These are phyloP conservation scores for Aspergillus thermomutatus DNA, from an alignment of 2,329 filamentous ascomycete species.

Conservation along the genomic window DNA sequence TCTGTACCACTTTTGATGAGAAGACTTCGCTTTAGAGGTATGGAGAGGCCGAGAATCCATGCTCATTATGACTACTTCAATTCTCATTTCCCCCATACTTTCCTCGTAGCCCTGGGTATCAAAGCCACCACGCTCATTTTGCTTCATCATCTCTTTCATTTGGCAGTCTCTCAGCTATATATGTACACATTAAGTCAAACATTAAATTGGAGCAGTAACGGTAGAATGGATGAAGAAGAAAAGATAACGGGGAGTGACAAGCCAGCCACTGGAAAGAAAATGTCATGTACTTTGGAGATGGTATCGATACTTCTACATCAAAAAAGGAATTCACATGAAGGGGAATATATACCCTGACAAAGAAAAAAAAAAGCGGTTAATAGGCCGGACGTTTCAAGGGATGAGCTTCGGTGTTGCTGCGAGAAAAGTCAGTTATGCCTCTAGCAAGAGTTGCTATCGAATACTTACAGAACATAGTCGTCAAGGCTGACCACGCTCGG, in stretches of 20 bases:
- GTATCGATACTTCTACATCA: constrained; percentile 10
- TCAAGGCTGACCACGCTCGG: constrained; percentile 43
- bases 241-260: background rate
- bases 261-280: background rate
- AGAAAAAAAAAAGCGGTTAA: background rate
- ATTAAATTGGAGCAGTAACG: background rate
- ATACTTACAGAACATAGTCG: constrained; percentile 46
- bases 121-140: background rate
- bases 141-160: background rate
- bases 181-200: background rate
- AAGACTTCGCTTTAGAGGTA: background rate
- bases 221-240: background rate
- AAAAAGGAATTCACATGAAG: background rate
- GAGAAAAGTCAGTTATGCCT: constrained; percentile 1
- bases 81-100: background rate
- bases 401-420: constrained; percentile 25
- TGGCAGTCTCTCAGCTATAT: background rate
- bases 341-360: background rate
- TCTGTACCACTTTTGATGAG: background rate
- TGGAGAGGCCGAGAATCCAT: background rate
- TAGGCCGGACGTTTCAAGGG: constrained; percentile 23
- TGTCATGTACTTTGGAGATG: constrained; percentile 2
- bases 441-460: background rate
- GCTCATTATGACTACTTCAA: background rate
- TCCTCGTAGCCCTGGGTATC: background rate